Evolutionary conservation across 768 basidiomycete species (phyloP), one percentile per base, ranked within the genome.

Genomic region (Ramaria rubella): DNA sequence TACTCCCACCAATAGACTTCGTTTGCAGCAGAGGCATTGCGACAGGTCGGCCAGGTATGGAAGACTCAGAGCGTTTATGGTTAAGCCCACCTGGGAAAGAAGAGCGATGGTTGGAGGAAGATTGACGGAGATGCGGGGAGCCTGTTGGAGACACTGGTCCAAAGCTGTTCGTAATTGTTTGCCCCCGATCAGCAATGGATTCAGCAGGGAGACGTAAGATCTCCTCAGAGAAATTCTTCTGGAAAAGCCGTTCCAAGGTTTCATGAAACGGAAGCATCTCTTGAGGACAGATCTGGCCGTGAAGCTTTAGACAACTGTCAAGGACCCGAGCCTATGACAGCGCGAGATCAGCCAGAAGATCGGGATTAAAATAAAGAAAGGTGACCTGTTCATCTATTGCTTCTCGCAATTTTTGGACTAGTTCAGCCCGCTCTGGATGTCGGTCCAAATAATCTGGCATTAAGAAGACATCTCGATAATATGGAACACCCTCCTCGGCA

Each of bases 241-340:
- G 80, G 76, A 91, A 93, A 70, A 93, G 87, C 59, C 80, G 84
- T 67, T 90, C 86, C 44, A 98, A 75, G 0, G 91, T 92, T 58
- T 86, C 85, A 66, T 98, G 94, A 79, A 97, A 97, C 4, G 84
- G 80, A n/a, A 87, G 72, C 79, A 96, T 95, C 67, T 94, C 92
- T 12, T 82, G 79, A 0, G 90, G 82, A 66, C 92, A 94, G 29
- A 95, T 72, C 44, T 82, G 77, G 2, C 83, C 84, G 66, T 98
- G 94, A 5, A 97, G 77, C 62, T 81, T 82, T 52, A 97, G 76
- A 65, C 91, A 94, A 52, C 80, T 82, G 60, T 93, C 87, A 49
- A 97, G 87, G 49, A 86, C 81, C 44, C 85, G 82, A 31, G 87
- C 83, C 83, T 92, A 62, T 26, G 19, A 23, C n/a, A n/a, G n/a